Base-by-base conservation (phyloP, 202 grass and related monocot species). In the Elaeis oleifera region DNA sequence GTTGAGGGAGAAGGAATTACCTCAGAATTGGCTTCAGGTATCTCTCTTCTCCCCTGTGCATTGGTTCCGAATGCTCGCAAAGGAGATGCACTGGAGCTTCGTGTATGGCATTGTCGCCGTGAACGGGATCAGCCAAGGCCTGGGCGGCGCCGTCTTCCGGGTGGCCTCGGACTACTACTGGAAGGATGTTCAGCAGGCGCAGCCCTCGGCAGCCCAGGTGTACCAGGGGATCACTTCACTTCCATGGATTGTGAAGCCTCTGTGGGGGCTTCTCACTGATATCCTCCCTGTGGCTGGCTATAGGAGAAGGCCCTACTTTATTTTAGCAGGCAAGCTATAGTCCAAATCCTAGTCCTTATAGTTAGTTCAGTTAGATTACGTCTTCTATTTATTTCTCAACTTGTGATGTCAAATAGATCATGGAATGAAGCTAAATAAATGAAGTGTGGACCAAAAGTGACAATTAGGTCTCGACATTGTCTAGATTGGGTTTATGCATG, bases 241-340 rank as follows among this genome's bases (percentile, higher is more conserved):
- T 75, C 92, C 92, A 2, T 97, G 92, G 92, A 79, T 97, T 59
- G 49, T 97, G 69, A 97, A 97, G 68, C 87, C 92, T 49, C 21
- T 97, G 39, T 97, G 92, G 87, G 92, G 92, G 16, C 64, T 97
- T 23, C 76, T 97, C 68, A 97, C 92, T n/a, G 92, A 97, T 76
- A 88, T 97, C 50, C 76, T 97, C 24, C 81, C 92, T 6, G 61
- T 97, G 27, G 84, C 81, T 8, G 87, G 92, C 8, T 97, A 97
- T 67, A 74, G 77, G 39, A 78, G 87, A 24, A 81, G 87, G n/a
- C 92, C 92, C 0, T 97, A 97, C 71, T 97, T 97, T 20, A 58
- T 97, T 52, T 50, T 88, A 5, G 77, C 92, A 83, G 92, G 91
- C 81, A 74, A 76, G 72, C 23, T 5, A 27, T 18, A 19, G 7